These are phyloP conservation scores for Trichoderma harzianum DNA, from an alignment of 2,329 filamentous ascomycete genomes.

Conservation along the genomic window DNA sequence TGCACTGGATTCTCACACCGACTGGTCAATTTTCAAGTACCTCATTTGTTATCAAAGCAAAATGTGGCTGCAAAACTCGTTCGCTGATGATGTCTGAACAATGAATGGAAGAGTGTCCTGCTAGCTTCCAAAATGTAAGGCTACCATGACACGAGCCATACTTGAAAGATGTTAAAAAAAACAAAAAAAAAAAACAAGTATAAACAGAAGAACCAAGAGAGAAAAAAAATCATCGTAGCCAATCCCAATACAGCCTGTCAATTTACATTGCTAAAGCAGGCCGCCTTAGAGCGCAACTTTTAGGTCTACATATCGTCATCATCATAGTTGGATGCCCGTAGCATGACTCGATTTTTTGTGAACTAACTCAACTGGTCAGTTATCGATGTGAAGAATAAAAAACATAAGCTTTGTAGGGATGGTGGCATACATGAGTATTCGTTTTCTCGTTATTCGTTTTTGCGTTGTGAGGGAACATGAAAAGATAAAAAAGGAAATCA, in stretches of 20 bases:
- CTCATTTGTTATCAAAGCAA: slow-evolving; percentile 1
- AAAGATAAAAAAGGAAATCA: background rate
- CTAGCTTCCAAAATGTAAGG: slow-evolving; percentile 13
- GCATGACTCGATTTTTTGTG: background rate
- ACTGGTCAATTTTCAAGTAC: background rate
- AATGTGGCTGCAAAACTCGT: slow-evolving; percentile 5
- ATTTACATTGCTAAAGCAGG: slow-evolving; percentile 10
- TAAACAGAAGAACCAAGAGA: background rate
- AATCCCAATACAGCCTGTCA: slow-evolving; percentile 9
- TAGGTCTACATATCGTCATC: background rate
- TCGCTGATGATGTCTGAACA: slow-evolving; percentile 9
- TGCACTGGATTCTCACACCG: slow-evolving; percentile 1
- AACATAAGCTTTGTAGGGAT: background rate
- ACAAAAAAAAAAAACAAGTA: background rate
- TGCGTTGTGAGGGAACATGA: background rate
- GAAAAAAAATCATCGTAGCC: background rate
- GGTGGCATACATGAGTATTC: background rate
- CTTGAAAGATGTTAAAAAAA: background rate
- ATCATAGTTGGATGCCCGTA: background rate
- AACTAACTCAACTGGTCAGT: background rate
- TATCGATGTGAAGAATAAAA: background rate
- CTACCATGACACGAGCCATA: background rate
- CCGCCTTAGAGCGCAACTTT: background rate
- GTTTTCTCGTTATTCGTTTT: slow-evolving; percentile 1
- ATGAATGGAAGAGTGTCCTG: slow-evolving; percentile 15